Evolutionary conservation across 768 basidiomycete genomes (phyloP), one percentile per base, ranked within the genome.

Genomic region (Trametes sanguinea): DNA sequence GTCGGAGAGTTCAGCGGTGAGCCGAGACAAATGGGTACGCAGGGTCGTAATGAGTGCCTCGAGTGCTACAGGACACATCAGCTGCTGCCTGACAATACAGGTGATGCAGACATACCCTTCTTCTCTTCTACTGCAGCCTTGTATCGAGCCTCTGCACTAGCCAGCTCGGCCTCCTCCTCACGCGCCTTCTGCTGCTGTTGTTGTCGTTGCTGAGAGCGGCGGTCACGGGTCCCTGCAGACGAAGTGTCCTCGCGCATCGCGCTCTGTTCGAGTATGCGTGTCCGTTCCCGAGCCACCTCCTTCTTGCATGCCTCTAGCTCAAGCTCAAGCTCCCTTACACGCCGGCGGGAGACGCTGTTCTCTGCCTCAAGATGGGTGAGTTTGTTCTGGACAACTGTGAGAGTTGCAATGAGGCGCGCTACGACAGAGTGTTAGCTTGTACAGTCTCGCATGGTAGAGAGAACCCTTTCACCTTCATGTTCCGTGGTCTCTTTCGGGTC

Each of bases 121-220:
- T 95, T 95, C 73, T 95, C 93, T 63, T 92, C 89, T 0, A 95
- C 89, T 4, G 85, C 89, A 65, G 91, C 88, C 59, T 81, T 81
- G 66, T 94, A 93, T 54, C 87, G 77, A 51, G 59, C 75, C 63
- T 69, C 72, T 51, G 71, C 57, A 6, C 44, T 52, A 27, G 48
- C 47, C 30, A 80, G 45, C 13, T 80, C 76, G 51, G 76, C 75
- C 9, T 77, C 77, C 44, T 78, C 80, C 29, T 72, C 37, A 58
- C 57, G 57, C 71, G 73, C 37, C 66, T 67, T 8, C 71, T 76
- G 32, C n/a, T 40, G 69, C 69, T 32, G 73, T 29, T 62, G 60
- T 9, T 54, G 56, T 22, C 29, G 37, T n/a, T 51, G 45, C 56
- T 61, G 57, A 27, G 47, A 42, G 11, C 56, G 56, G 9, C 37